Base-by-base conservation (phyloP, 495 filamentous ascomycete species). In the Lepidopterella palustris region DNA sequence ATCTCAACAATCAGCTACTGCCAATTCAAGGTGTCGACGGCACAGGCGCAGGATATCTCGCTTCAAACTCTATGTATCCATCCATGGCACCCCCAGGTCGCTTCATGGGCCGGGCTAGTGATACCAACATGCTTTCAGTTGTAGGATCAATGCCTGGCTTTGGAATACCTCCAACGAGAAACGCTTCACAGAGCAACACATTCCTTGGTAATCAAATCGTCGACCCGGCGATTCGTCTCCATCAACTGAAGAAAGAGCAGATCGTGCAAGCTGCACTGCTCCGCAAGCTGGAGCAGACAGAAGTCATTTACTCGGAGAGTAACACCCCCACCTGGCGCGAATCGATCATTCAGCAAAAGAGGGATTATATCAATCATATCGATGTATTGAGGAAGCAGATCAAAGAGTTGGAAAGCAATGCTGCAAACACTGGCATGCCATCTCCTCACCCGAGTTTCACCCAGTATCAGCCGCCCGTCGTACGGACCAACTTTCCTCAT, bases 1-100 rank as follows among this genome's bases (percentile, higher is more conserved):
- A 64, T 27, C 57, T 67, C 39, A 53, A 67, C 50, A 61, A 62
- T 32, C 58, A 53, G 5, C 47, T 64, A 26, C 20, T 67, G 24
- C 67, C 67, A n/a, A 49, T 69, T 2, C 54, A 59, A 29, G 57
- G 59, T 31, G 45, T 59, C 21, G 60, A 69, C 42, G 64, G 53
- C 21, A 13, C 15, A 13, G 26, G 15, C 47, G 15, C 6, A 25
- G 47, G 21, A 25, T 27, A 25, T 25, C 18, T 24, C 5, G 15
- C 47, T 27, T 13, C 47, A 27, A 50, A 50, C 25, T 50, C 21
- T 8, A 9, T 25, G 20, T 50, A 50, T 50, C 47, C 47, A 5
- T 24, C 15, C 23, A 25, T 50, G n/a, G n/a, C n/a, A n/a, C 9
- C 47, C 26, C 47, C 20, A 9, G 47, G 15, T 50, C 6, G 47